Conservation (phyloP, 2,329 filamentous ascomycete genomes). For the Colletotrichum agaves region DNA sequence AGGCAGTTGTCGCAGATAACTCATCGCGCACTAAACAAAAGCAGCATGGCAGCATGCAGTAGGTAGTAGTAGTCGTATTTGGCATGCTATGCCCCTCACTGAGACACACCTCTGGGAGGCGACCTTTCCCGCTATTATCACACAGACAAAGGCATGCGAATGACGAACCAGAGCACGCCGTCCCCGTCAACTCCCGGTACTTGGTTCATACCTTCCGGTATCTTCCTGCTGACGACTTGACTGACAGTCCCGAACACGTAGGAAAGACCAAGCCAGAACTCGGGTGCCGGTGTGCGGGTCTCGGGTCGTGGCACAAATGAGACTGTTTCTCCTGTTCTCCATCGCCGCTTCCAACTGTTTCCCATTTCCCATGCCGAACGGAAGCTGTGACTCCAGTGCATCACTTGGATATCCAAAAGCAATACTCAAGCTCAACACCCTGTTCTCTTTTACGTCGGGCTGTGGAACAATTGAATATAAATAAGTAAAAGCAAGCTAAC, state of each 20-base stretch:
- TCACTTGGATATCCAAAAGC: conserved; percentile 10
- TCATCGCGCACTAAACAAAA: conserved; percentile 26
- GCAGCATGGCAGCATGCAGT: neutral
- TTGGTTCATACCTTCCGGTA: conserved; percentile 17
- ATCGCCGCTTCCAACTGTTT: conserved; percentile 7
- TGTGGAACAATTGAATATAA: neutral
- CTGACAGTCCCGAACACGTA: conserved; percentile 7
- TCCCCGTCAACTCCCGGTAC: conserved; percentile 32
- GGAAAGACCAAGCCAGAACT: conserved; percentile 39
- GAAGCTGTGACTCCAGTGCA: conserved; percentile 17
- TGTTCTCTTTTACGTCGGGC: neutral
- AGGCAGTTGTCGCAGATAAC: conserved; percentile 28
- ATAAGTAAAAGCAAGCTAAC: neutral
- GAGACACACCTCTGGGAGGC: conserved; percentile 4
- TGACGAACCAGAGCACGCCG: neutral
- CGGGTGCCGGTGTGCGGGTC: conserved; percentile 7
- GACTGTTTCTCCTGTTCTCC: neutral
- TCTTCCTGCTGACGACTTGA: conserved; percentile 18
- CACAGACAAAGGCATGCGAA: conserved; percentile 27
- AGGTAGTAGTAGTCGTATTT: neutral
- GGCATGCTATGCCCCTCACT: conserved; percentile 7
- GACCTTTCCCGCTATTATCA: neutral
- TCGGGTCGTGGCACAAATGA: conserved; percentile 9
- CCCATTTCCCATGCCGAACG: neutral
- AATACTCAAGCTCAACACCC: neutral